Evolutionary conservation across 768 basidiomycete species (phyloP).

Genomic region (Phaeotremella fagi): DNA sequence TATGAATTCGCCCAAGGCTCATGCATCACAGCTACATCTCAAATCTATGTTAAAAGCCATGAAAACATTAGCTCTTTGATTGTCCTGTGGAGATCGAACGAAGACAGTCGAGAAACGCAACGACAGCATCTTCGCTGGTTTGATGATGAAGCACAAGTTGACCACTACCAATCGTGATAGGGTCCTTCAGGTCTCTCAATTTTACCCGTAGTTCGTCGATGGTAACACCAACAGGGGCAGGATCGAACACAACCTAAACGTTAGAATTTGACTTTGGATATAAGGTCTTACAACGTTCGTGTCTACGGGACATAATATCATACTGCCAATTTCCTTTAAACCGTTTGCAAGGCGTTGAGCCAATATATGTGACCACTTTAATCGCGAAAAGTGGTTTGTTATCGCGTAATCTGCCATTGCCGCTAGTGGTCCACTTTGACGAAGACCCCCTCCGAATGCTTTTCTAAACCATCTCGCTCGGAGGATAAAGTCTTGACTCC

Average conservation of each 20-base stretch:
- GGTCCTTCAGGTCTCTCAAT: conserved; percentile 61
- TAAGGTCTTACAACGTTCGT: conserved; percentile 93
- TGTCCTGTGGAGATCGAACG: too few species aligned
- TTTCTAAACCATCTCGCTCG: conserved; percentile 81
- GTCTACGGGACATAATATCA: conserved; percentile 69
- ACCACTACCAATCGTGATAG: conserved; percentile 67
- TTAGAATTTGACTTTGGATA: too few species aligned
- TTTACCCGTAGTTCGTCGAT: conserved; percentile 67
- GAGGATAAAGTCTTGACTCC: conserved; percentile 69
- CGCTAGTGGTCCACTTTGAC: conserved; percentile 81
- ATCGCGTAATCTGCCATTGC: conserved; percentile 84
- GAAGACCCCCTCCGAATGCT: conserved; percentile 89
- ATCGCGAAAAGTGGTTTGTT: conserved; percentile 70
- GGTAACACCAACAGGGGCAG: conserved; percentile 63
- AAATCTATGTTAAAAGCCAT: too few species aligned
- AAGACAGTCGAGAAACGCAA: too few species aligned
- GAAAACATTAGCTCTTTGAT: too few species aligned
- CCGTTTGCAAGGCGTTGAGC: conserved; percentile 65
- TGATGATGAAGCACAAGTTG: conserved; percentile 87
- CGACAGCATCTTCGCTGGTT: conserved; percentile 70
- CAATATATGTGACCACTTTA: conserved; percentile 71
- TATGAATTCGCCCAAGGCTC: too few species aligned
- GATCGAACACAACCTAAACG: conserved; percentile 86
- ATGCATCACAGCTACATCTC: too few species aligned
- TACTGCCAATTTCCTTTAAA: conserved; percentile 66